These are phyloP conservation scores for Cardiosporidium cionae DNA, from an alignment of 169 alveolate species.

Conservation along the genomic window DNA sequence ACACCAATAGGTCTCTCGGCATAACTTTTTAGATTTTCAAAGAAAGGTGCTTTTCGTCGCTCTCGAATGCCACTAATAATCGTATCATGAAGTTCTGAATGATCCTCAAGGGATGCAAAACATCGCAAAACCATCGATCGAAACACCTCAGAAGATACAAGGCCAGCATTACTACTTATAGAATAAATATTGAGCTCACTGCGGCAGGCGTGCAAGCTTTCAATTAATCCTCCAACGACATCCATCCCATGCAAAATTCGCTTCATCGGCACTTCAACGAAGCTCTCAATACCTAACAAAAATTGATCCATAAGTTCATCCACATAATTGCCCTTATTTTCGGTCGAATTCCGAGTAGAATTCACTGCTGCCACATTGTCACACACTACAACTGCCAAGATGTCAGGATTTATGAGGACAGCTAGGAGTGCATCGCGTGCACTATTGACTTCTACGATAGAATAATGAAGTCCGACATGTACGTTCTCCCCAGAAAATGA, in stretches of 20 bases:
- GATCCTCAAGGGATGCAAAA: slow-evolving; percentile 47
- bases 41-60: slow-evolving; percentile 45
- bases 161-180: slow-evolving; percentile 45
- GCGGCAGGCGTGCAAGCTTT: slow-evolving; percentile 34
- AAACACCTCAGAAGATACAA: slow-evolving; percentile 33
- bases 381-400: slow-evolving; percentile 43
- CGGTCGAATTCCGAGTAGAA: not conserved
- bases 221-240: slow-evolving; percentile 19
- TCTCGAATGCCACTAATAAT: slow-evolving; percentile 41
- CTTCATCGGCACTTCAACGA: slow-evolving; percentile 39
- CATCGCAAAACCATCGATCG: slow-evolving; percentile 35
- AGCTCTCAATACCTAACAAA: slow-evolving; percentile 42
- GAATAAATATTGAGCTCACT: slow-evolving; percentile 47
- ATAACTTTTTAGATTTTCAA: slow-evolving; percentile 40
- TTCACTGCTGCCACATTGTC: slow-evolving; percentile 43
- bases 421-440: slow-evolving; percentile 45
- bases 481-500: not conserved
- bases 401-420: slow-evolving; percentile 42
- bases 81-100: slow-evolving; percentile 51
- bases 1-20: slow-evolving; percentile 58
- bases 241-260: slow-evolving; percentile 39
- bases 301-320: slow-evolving; percentile 16
- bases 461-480: slow-evolving; percentile 12
- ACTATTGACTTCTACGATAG: slow-evolving; percentile 45
- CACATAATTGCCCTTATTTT: not conserved